Base-by-base conservation (phyloP, 2,329 filamentous ascomycete species). In the Myriosclerotinia scirpicola region DNA sequence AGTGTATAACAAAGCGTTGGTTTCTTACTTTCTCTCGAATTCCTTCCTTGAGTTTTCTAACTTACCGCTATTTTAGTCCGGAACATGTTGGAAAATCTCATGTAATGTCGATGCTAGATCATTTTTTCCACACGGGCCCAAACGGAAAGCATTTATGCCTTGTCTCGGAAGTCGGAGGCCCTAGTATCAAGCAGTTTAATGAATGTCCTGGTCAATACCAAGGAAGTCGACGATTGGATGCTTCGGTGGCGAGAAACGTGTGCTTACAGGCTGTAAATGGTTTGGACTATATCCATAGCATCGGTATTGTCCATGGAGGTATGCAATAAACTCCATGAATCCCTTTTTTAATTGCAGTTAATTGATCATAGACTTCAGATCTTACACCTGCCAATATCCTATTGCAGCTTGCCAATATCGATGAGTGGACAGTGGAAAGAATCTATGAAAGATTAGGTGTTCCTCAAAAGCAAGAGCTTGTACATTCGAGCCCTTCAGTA, bases 111-210 rank as follows among this genome's bases (percentile, higher is more conserved):
- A 38, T 73, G 46, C 55, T 73, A n/a, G 69, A 72, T 67, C 67
- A 73, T 42, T 73, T 73, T 54, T 67, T 54, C 46, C 69, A 72
- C 15, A 22, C 70, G 2, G 80, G 81, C 12, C 80, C 80, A 8
- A 83, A 83, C 71, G 80, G 81, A 14, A 73, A 42, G 3, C 81
- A 83, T 68, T 69, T 75, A n/a, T 83, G 80, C 69, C 71, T 82
- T 0, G 77, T 83, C 7, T 67, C 67, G 26, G 67, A 70, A 26
- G 68, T 71, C 22, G 70, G 60, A 12, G 70, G 71, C 9, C 67
- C 68, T 26, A 73, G 69, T 59, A 67, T 73, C 30, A 69, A 69
- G 30, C 54, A 70, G 15, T 72, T 71, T 56, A 70, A 70, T 67
- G 65, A 69, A 8, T 71, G 70, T 42, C 69, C 70, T 3, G 70